Percentiles rank a stretch among this genome's conserved stretches.
phyloP scores from a whole-genome alignment of 2,329 filamentous ascomycete genomes.

The Cryphonectria nitschkei region DNA sequence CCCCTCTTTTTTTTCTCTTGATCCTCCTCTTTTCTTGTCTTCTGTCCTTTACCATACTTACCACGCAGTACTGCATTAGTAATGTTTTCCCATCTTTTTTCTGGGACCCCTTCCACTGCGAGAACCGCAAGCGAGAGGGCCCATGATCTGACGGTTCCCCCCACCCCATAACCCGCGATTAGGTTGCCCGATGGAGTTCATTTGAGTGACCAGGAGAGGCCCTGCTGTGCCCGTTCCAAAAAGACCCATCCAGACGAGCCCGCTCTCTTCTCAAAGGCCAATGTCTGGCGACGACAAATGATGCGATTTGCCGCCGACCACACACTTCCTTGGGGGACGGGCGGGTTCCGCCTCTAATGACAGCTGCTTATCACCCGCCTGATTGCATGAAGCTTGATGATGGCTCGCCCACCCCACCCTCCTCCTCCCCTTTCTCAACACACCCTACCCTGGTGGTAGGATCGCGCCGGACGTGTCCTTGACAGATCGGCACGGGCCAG shows the following conservation, averaged over 20 bases:
- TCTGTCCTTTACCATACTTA: no score
- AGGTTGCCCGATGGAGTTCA: constrained; percentile 11
- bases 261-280: background rate
- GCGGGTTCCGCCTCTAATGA: constrained; percentile 24
- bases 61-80: no score
- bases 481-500: constrained; percentile 26
- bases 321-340: background rate
- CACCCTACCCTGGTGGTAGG: constrained; percentile 12
- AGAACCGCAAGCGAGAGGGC: constrained; percentile 15
- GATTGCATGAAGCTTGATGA: constrained; percentile 27
- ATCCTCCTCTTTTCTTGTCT: background rate
- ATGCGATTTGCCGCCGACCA: constrained; percentile 22
- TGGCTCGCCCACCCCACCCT: background rate
- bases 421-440: background rate
- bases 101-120: background rate
- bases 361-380: constrained; percentile 26
- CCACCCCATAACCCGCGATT: constrained; percentile 15
- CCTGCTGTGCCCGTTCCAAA: background rate
- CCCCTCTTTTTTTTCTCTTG: background rate
- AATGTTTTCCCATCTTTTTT: no score
- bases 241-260: constrained; percentile 10
- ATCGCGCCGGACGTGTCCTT: constrained; percentile 21
- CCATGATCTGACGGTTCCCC: background rate
- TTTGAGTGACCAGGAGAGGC: constrained; percentile 5
- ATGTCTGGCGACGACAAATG: background rate